These are phyloP conservation scores for Schizosaccharomyces versatilis DNA, from an alignment of 1,139 yeast genomes.

Conservation along the genomic window DNA sequence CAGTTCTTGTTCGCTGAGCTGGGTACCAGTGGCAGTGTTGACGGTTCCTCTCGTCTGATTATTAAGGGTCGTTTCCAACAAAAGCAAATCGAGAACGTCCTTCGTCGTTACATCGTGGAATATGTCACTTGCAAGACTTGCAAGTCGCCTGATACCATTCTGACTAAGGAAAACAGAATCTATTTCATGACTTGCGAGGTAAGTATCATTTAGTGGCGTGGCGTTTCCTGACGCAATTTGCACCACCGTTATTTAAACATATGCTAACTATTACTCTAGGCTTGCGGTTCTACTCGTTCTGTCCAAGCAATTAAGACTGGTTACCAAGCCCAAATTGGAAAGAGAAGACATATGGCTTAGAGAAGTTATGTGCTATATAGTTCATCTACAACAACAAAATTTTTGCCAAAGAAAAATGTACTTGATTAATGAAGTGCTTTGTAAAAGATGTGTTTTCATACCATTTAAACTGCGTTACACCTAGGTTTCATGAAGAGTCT, in stretches of 20 bases:
- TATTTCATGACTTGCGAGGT: conserved; percentile 85
- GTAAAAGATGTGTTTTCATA: neutral
- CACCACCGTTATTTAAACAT: too few species aligned
- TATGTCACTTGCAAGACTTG: conserved; percentile 97
- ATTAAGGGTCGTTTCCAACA: conserved; percentile 97
- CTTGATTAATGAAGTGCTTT: neutral
- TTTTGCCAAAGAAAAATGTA: neutral
- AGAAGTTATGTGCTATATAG: neutral
- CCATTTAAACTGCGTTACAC: neutral
- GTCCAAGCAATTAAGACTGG: conserved; percentile 96
- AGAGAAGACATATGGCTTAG: conserved; percentile 12
- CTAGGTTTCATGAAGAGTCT: neutral
- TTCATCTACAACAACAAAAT: too few species aligned
- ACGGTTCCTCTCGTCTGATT: conserved; percentile 87
- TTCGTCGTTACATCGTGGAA: conserved; percentile 72
- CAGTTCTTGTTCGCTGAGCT: conserved; percentile 93
- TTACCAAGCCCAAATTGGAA: conserved; percentile 60
- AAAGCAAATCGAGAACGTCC: conserved; percentile 86
- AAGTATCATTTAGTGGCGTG: too few species aligned
- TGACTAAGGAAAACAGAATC: conserved; percentile 91
- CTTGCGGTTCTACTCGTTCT: conserved; percentile 94
- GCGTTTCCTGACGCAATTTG: too few species aligned
- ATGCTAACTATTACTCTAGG: conserved; percentile 15
- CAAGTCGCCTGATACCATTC: conserved; percentile 88
- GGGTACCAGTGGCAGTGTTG: conserved; percentile 98